Conservation (phyloP, 768 basidiomycete genomes). For the Termitomyces sp. region DNA sequence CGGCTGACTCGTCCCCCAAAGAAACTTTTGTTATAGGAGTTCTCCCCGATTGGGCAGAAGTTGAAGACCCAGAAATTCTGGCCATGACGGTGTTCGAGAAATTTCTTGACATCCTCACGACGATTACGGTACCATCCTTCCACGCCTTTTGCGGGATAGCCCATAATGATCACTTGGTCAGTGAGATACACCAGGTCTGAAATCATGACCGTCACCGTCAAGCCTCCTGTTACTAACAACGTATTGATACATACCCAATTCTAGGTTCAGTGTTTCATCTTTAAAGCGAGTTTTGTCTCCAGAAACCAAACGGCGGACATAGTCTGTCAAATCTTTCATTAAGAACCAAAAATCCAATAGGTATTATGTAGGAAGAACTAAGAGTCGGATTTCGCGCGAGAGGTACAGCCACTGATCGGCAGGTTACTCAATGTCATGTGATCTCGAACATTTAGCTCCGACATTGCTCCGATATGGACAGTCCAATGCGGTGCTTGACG, state of each 20-base stretch:
- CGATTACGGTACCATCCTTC: conserved; percentile 81
- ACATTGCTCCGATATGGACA: background rate
- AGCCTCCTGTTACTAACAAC: background rate
- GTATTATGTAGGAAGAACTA: no score
- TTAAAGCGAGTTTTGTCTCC: conserved; percentile 77
- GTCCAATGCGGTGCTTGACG: background rate
- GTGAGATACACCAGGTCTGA: conserved; percentile 69
- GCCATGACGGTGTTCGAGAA: conserved; percentile 71
- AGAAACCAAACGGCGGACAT: conserved; percentile 74
- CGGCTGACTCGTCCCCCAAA: conserved; percentile 78
- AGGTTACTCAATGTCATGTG: background rate
- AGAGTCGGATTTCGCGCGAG: background rate
- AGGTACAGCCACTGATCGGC: background rate
- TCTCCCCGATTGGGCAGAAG: conserved; percentile 80
- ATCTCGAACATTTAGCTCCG: background rate
- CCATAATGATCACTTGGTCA: conserved; percentile 75
- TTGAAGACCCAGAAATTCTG: conserved; percentile 89
- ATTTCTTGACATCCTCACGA: conserved; percentile 70
- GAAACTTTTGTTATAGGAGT: conserved; percentile 66
- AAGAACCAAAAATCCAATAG: background rate
- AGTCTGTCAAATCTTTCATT: conserved; percentile 50
- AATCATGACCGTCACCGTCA: background rate
- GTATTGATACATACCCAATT: conserved; percentile 48
- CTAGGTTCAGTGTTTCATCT: conserved; percentile 64
- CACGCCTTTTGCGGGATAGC: conserved; percentile 79